phyloP scores from a whole-genome alignment of 106 monocot genomes.

The Apostasia shenzhenica region DNA sequence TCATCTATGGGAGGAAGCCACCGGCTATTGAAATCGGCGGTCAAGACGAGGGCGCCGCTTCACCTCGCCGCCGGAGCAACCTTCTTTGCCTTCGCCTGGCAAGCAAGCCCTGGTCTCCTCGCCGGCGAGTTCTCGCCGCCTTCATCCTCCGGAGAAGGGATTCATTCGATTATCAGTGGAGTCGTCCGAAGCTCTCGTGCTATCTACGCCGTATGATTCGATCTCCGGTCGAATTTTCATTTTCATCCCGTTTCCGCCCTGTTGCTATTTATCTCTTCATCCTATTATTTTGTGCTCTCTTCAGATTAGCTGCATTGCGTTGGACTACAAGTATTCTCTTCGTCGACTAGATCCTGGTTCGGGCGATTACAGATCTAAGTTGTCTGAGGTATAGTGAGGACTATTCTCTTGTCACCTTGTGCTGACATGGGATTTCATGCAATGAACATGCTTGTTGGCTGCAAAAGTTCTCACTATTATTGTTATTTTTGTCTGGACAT shows the following conservation, averaged over 20 bases:
- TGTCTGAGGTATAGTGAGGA: slow-evolving; percentile 47
- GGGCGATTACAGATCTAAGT: slow-evolving; percentile 34
- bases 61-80: slow-evolving; percentile 37
- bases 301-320: slow-evolving; percentile 58
- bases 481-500: not conserved
- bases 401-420: not conserved
- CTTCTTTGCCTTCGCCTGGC: slow-evolving; percentile 24
- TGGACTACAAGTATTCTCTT: slow-evolving; percentile 80
- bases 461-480: not conserved
- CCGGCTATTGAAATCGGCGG: slow-evolving; percentile 16
- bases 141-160: slow-evolving; percentile 15
- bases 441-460: not conserved
- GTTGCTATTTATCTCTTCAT: not conserved
- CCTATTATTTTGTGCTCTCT: slow-evolving; percentile 1
- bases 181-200: slow-evolving; percentile 71
- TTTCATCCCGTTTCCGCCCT: not conserved
- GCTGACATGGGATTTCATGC: too few relatives aligned
- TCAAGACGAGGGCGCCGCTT: slow-evolving; percentile 18
- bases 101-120: slow-evolving; percentile 12
- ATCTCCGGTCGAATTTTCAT: not conserved
- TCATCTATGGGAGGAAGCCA: not conserved
- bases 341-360: slow-evolving; percentile 31
- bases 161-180: slow-evolving; percentile 32
- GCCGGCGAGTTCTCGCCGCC: slow-evolving; percentile 5
- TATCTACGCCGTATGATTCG: slow-evolving; percentile 44